Conservation (phyloP, 108 stramenopile species). For the Cyclotella choctawhatcheeana region DNA sequence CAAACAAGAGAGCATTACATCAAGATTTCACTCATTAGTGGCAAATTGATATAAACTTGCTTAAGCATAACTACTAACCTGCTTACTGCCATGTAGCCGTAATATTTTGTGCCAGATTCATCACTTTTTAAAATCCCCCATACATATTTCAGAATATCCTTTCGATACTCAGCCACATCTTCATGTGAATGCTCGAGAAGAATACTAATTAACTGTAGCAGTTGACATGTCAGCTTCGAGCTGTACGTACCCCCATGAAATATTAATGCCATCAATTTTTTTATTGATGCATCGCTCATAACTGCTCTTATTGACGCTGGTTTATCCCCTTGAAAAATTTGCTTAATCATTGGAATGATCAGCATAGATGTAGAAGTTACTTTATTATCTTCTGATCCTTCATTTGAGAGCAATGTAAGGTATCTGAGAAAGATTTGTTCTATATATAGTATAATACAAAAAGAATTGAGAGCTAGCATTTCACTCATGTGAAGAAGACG, state of each 20-base stretch:
- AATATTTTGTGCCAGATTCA: conserved; percentile 83
- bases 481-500: too few relatives aligned
- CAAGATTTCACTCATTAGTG: too few relatives aligned
- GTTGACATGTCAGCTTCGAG: conserved; percentile 81
- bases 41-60: too few relatives aligned
- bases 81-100: too few relatives aligned
- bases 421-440: conserved; percentile 67
- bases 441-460: not conserved
- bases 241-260: conserved; percentile 40
- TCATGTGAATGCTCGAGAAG: conserved; percentile 74
- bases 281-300: conserved; percentile 21
- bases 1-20: too few relatives aligned
- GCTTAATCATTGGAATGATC: conserved; percentile 70
- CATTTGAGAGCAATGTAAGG: conserved; percentile 70
- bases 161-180: conserved; percentile 57
- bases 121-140: conserved; percentile 89
- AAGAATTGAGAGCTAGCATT: not conserved
- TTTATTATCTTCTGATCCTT: conserved; percentile 86
- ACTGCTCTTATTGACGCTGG: conserved; percentile 11
- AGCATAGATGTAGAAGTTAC: conserved; percentile 70
- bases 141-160: conserved; percentile 87
- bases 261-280: conserved; percentile 1
- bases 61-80: too few relatives aligned
- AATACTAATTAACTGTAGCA: conserved; percentile 79
- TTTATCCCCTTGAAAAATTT: not conserved